Evolutionary conservation across 164 flowering plant species (phyloP), one percentile per base, ranked within the genome.

Genomic region (Piper longum): DNA sequence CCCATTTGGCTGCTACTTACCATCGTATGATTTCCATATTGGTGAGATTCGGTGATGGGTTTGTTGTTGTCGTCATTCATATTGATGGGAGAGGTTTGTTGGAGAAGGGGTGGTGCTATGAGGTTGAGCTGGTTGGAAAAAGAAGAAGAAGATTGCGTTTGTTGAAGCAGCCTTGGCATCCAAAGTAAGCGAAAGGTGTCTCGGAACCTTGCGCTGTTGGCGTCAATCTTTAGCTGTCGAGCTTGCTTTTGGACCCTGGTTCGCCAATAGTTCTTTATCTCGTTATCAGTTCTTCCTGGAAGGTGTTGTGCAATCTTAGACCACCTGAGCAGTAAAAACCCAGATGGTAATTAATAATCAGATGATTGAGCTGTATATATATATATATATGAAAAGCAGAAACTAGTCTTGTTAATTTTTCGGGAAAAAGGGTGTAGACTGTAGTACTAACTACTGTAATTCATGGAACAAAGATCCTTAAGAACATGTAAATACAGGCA

Each of bases 251-350:
- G 90, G 61, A 87, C 83, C 64, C 87, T 66, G n/a, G 97, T 89
- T 75, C 97, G 77, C 97, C 97, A 89, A 61, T 85, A 89, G 66
- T 89, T 89, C 77, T 89, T 89, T 59, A 89, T 89, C 56, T 87
- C 97, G 61, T 89, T 89, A 45, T 89, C 97, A 16, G 97, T 89
- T 72, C 97, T 80, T 67, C 97, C 97, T 39, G 97, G 97, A 45
- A 89, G 70, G 58, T 84, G 79, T 59, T 81, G 83, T 9, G 97
- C 97, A 64, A 89, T 89, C 71, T 80, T 85, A 4, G 97, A 89
- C 97, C 97, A 89, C 78, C 97, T 89, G 67, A 4, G 66, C 17
- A 26, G 9, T 36, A 68, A 26, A 4, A 48, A 5, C 52, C 8
- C 12, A 48, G 14, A 48, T 48, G 11, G 36, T 26, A 26, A 26